These are phyloP conservation scores for Trametes gibbosa DNA, from an alignment of 768 basidiomycete species.

Conservation along the genomic window DNA sequence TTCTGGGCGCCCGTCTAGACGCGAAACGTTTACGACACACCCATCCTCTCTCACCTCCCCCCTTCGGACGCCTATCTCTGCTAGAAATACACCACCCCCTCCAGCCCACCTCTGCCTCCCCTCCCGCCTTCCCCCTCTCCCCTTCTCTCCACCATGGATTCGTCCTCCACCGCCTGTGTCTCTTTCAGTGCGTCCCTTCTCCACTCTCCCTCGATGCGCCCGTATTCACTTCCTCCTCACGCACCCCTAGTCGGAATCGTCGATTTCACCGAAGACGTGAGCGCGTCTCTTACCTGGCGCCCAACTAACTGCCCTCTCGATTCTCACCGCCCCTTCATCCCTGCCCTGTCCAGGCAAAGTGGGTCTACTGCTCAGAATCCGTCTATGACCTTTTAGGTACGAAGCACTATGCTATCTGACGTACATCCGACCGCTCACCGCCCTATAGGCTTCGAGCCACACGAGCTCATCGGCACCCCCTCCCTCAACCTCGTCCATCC, in stretches of 20 bases:
- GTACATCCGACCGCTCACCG: not conserved
- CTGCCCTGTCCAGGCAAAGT: slow-evolving; percentile 23
- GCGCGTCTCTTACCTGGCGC: slow-evolving; percentile 17
- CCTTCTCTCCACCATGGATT: slow-evolving; percentile 22
- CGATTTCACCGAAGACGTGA: slow-evolving; percentile 74
- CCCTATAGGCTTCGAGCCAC: slow-evolving; percentile 64
- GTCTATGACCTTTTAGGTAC: slow-evolving; percentile 28
- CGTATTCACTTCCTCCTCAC: not conserved
- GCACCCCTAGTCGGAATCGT: slow-evolving; percentile 66
- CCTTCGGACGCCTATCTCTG: slow-evolving; percentile 19
- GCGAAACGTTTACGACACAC: slow-evolving; percentile 6
- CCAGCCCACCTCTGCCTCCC: slow-evolving; percentile 9
- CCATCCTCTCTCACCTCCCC: slow-evolving; percentile 4
- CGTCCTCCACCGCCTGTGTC: slow-evolving; percentile 46
- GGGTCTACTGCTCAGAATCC: slow-evolving; percentile 31
- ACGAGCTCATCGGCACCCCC: slow-evolving; percentile 65
- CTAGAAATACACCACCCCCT: slow-evolving; percentile 24
- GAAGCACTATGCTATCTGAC: not conserved
- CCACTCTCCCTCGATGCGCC: not conserved
- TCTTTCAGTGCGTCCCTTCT: slow-evolving; percentile 66
- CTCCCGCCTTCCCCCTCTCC: slow-evolving; percentile 13
- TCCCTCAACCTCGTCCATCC: slow-evolving; percentile 79
- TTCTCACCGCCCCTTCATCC: slow-evolving; percentile 7
- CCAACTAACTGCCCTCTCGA: slow-evolving; percentile 3
- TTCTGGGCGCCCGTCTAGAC: slow-evolving; percentile 15